Conservation (phyloP, 441 rosid genomes). For the Corymbia calophylla region DNA sequence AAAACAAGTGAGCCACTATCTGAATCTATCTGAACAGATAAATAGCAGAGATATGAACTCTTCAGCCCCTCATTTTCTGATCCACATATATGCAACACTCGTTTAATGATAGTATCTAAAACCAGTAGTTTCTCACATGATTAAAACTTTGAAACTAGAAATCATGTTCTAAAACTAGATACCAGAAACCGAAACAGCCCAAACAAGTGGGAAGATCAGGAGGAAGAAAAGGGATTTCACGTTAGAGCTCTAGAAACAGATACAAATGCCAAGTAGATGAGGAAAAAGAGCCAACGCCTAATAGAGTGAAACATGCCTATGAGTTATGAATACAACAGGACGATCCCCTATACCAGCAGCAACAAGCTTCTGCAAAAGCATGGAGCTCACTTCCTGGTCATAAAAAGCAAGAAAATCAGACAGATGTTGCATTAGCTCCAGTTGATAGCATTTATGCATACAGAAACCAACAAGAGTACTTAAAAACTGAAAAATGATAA, state of each 20-base stretch:
- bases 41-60: background rate
- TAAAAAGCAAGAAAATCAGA: background rate
- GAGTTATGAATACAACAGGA: slow-evolving; percentile 98
- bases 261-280: background rate
- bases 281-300: background rate
- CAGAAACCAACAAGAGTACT: background rate
- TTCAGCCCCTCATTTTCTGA: background rate
- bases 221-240: background rate
- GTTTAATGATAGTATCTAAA: background rate
- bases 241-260: background rate
- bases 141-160: background rate
- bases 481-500: background rate
- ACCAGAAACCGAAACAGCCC: background rate
- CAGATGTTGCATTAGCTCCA: background rate
- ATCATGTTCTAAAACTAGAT: background rate
- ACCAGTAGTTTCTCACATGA: background rate
- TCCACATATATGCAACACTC: background rate
- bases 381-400: slow-evolving; percentile 84
- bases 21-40: background rate
- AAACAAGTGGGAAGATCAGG: background rate
- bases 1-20: background rate
- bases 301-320: slow-evolving; percentile 44
- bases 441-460: background rate
- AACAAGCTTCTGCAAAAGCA: slow-evolving; percentile 70
- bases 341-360: slow-evolving; percentile 92